Conservation (phyloP, 345 rosid species). For the Eucalyptus microcorys region DNA sequence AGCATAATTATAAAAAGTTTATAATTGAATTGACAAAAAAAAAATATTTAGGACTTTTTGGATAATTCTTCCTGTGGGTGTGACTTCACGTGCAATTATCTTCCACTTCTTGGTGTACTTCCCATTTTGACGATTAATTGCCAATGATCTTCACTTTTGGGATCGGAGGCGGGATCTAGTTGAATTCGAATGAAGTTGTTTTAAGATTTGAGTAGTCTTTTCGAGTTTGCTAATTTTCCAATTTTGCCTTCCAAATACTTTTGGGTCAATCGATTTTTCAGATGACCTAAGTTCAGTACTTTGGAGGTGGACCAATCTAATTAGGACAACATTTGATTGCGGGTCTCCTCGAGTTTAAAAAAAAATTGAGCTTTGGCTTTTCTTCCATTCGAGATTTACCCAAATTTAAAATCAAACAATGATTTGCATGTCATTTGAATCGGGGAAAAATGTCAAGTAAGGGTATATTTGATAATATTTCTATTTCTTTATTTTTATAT, state of each 20-base stretch:
- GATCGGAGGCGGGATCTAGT: background rate
- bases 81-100: background rate
- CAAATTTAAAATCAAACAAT: background rate
- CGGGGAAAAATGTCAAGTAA: background rate
- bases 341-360: background rate
- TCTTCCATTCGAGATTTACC: background rate
- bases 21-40: too few species aligned
- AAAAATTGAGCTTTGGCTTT: background rate
- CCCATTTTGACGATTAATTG: background rate
- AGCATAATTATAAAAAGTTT: rapidly evolving
- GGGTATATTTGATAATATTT: too few species aligned
- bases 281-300: background rate
- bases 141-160: background rate
- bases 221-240: background rate
- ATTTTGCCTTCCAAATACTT: background rate
- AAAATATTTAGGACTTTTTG: too few species aligned
- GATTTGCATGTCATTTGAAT: background rate
- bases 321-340: background rate
- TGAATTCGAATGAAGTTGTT: background rate
- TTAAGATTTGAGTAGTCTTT: background rate
- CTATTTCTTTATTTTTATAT: too few species aligned
- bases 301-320: background rate
- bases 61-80: too few species aligned
- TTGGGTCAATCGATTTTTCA: background rate
- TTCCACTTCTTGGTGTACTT: background rate